These are phyloP conservation scores for Monotropa hypopitys DNA, from an alignment of 179 eudicot genomes.

Conservation along the genomic window DNA sequence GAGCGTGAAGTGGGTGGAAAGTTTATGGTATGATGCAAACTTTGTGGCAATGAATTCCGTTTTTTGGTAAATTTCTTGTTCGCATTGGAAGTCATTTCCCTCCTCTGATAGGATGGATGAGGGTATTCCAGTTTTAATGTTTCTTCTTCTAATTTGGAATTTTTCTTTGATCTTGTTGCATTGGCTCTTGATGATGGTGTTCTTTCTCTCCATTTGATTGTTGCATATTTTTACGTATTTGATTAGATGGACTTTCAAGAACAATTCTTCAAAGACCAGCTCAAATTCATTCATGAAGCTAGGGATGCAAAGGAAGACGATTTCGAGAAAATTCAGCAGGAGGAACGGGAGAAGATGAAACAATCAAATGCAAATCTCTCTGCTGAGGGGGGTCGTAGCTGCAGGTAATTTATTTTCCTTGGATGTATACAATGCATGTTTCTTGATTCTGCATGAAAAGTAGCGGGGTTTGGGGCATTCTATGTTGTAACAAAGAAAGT, in stretches of 20 bases:
- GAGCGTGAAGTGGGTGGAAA: not conserved
- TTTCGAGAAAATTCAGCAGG: slow-evolving; percentile 58
- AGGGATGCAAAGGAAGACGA: slow-evolving; percentile 41
- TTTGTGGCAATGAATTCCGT: not conserved
- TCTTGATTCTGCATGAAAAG: not conserved
- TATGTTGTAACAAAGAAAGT: not conserved
- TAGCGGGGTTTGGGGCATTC: not conserved
- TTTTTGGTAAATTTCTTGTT: not conserved
- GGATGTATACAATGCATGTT: not conserved
- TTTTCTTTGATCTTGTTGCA: not conserved
- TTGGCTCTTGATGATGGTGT: not conserved
- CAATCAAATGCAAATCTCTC: slow-evolving; percentile 20
- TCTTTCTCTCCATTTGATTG: not conserved
- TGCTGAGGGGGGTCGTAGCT: slow-evolving; percentile 21
- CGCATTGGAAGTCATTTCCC: not conserved
- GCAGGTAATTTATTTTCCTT: slow-evolving; percentile 26
- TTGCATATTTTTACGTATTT: not conserved
- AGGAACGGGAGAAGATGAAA: slow-evolving; percentile 35
- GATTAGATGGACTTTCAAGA: slow-evolving; percentile 67
- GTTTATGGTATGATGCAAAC: not conserved
- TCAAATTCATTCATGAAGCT: slow-evolving; percentile 36
- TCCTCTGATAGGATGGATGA: not conserved
- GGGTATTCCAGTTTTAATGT: not conserved
- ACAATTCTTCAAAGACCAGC: slow-evolving; percentile 53
- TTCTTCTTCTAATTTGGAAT: slow-evolving; percentile 1